These are phyloP conservation scores for Nemophila menziesii DNA, from an alignment of 257 asterid species.

Conservation along the genomic window DNA sequence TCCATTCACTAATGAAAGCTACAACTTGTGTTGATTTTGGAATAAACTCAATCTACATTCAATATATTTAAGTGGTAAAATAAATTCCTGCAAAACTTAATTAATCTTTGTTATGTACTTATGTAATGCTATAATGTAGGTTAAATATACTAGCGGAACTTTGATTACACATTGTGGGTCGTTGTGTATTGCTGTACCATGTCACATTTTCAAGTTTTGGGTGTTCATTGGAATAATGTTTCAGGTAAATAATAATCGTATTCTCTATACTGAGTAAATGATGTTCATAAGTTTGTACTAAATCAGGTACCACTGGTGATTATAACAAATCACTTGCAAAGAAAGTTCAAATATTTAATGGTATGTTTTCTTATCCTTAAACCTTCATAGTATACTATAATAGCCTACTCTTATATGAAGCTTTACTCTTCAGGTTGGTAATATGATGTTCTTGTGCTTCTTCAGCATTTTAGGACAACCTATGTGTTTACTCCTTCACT, in stretches of 20 bases:
- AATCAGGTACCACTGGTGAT: constrained; percentile 85
- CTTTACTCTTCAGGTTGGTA: constrained; percentile 63
- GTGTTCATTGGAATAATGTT: constrained; percentile 86
- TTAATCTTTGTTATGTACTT: no score
- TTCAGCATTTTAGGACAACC: constrained; percentile 95
- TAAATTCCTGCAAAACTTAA: no score
- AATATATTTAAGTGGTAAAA: no score
- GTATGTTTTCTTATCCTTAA: constrained; percentile 26
- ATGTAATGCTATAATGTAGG: constrained; percentile 50
- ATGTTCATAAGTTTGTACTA: neutral
- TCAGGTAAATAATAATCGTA: constrained; percentile 51
- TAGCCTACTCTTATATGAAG: neutral
- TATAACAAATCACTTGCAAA: constrained; percentile 66
- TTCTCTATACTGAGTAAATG: neutral
- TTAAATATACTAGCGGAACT: constrained; percentile 94
- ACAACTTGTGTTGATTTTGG: no score
- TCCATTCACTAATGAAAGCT: no score
- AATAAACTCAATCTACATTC: no score
- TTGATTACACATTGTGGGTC: no score
- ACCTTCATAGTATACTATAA: neutral
- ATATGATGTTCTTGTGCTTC: constrained; percentile 86
- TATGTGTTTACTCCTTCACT: constrained; percentile 75
- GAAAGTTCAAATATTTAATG: constrained; percentile 84
- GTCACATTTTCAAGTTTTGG: constrained; percentile 95
- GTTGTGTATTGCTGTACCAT: constrained; percentile 94